phyloP scores from a whole-genome alignment of 2,329 filamentous ascomycete genomes.

The Microsporum canis region DNA sequence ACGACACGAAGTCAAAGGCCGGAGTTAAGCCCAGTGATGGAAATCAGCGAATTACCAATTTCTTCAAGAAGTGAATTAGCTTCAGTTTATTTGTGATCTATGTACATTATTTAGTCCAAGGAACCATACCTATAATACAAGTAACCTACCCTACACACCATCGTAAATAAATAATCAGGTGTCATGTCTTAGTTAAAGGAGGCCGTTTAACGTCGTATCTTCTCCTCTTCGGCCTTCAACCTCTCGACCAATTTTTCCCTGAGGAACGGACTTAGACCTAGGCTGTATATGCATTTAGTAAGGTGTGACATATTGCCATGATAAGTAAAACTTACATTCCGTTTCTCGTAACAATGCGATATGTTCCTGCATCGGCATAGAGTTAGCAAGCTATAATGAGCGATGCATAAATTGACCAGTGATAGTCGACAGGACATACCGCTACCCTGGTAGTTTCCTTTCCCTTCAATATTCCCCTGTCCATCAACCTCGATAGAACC shows the following conservation, averaged over 20 bases:
- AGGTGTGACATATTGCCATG: background rate
- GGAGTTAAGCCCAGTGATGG: constrained; percentile 36
- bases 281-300: constrained; percentile 20
- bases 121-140: background rate
- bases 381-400: background rate
- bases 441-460: constrained; percentile 49
- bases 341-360: constrained; percentile 48
- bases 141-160: background rate
- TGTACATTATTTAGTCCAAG: background rate
- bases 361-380: constrained; percentile 35
- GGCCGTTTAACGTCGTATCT: background rate
- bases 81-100: background rate
- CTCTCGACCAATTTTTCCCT: constrained; percentile 40
- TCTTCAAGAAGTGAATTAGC: constrained; percentile 32
- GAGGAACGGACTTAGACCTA: constrained; percentile 40
- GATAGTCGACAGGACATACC: constrained; percentile 26
- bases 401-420: background rate
- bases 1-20: constrained; percentile 31
- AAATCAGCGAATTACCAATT: constrained; percentile 43
- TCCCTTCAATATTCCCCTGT: constrained; percentile 44
- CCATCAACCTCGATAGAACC: constrained; percentile 53
- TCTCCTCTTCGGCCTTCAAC: constrained; percentile 26
- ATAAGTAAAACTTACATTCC: constrained; percentile 40
- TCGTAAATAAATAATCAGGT: background rate
- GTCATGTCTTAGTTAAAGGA: background rate